Evolutionary conservation across 352 stramenopile species (phyloP), one percentile per base, ranked within the genome.

Genomic region (Peronospora destructor): DNA sequence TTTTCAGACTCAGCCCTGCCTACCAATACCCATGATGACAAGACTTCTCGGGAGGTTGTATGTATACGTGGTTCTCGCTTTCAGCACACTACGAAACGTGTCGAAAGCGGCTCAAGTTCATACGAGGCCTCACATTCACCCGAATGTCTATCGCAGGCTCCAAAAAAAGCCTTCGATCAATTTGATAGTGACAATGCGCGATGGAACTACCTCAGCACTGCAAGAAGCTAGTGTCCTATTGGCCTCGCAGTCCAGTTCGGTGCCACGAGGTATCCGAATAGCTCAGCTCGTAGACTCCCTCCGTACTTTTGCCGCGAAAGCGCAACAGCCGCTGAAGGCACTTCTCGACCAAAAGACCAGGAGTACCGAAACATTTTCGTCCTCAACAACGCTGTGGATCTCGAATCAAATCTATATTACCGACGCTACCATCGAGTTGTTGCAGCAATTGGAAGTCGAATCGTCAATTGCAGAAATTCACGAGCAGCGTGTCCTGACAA

Each of bases 371-470:
- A 47, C 49, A 4, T 56, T 52, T 35, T 36, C 58, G 29, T 55
- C n/a, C 37, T 44, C 40, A 17, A 50, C 49, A 29, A 56, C 44
- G 21, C 54, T 67, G 35, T 76, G 64, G 67, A 64, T 76, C 47
- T 57, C 57, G 19, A 73, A 68, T 43, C 53, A 68, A 59, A 16
- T 77, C 8, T 66, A 63, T 28, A 53, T 77, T 21, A 41, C 46
- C 34, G 46, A 67, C 40, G 60, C 58, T 32, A 59, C 64, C 6
- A 34, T 44, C 12, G 47, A 62, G 21, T 26, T 74, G 21, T 6
- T 77, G 33, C 16, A 56, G 14, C 46, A 60, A 33, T 40, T 76
- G 11, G 36, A 47, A 19, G 1, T 28, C 13, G 25, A 59, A 23
- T 50, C 55, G 14, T 54, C 51, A 12, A 62, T 76, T 53, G 50